Percentiles rank a stretch among this genome's conserved stretches.
These are phyloP conservation scores for Xylaria bambusicola DNA, from an alignment of 495 filamentous ascomycete genomes.

Conservation along the genomic window DNA sequence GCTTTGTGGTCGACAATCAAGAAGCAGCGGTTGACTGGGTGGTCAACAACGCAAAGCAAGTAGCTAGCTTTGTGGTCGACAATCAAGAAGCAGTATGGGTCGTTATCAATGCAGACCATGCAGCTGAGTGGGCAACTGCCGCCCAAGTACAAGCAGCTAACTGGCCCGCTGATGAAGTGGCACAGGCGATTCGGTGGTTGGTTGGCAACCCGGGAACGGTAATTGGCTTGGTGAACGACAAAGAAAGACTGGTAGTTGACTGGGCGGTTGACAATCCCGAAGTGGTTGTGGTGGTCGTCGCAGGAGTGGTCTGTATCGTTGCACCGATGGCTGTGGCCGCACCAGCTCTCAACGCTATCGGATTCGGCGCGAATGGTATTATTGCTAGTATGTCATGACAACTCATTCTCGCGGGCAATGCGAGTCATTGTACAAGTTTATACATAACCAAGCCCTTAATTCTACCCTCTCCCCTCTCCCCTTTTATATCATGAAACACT, in stretches of 20 bases:
- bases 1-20: no score
- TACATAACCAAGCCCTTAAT: neutral
- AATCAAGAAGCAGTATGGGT: no score
- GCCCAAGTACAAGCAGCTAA: no score
- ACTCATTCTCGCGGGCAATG: neutral
- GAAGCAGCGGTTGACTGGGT: no score
- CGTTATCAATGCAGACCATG: no score
- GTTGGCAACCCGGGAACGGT: no score
- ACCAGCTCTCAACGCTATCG: neutral
- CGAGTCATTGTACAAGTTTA: neutral
- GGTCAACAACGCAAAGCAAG: no score
- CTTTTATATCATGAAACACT: neutral
- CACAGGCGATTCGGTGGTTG: neutral
- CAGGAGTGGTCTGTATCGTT: constrained; percentile 4
- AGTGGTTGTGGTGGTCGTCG: neutral
- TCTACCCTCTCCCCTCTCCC: neutral
- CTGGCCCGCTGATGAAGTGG: no score
- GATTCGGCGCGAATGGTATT: constrained; percentile 9
- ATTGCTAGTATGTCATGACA: constrained; percentile 8
- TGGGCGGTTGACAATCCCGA: constrained; percentile 13
- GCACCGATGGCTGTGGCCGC: constrained; percentile 8
- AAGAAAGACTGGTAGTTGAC: neutral
- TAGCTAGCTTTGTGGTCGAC: no score
- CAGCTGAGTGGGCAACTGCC: no score
- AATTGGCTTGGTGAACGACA: no score